phyloP scores from a whole-genome alignment of 768 basidiomycete genomes.

The Lactarius trivialis region DNA sequence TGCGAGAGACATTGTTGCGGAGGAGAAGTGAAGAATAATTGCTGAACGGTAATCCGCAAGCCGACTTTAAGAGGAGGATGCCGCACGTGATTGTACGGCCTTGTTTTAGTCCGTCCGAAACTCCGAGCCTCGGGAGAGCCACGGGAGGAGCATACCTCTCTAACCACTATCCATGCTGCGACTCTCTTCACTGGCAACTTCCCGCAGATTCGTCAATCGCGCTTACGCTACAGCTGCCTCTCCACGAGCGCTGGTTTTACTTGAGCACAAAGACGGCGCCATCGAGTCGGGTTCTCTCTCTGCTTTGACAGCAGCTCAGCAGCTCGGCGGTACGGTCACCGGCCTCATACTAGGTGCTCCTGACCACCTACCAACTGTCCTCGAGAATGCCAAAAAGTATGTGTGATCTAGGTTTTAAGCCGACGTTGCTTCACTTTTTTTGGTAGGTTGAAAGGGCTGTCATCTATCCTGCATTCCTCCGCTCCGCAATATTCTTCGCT shows the following conservation, averaged over 20 bases:
- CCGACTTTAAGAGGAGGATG: background rate
- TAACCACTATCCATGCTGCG: conserved; percentile 9
- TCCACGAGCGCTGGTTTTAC: conserved; percentile 77
- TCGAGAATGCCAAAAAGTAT: conserved; percentile 79
- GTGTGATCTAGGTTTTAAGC: conserved; percentile 13
- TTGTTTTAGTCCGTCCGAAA: background rate
- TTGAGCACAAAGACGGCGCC: conserved; percentile 79
- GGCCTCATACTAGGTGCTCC: conserved; percentile 66
- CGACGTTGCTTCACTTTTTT: background rate
- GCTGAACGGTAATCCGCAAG: background rate
- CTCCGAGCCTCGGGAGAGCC: background rate
- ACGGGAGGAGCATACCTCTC: background rate
- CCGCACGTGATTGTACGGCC: conserved; percentile 15
- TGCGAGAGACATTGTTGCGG: conserved; percentile 61
- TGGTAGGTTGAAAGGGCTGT: conserved; percentile 59
- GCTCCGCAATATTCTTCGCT: conserved; percentile 63
- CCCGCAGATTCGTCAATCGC: conserved; percentile 27
- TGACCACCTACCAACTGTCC: conserved; percentile 55
- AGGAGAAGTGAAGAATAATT: conserved; percentile 16
- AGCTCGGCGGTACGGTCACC: conserved; percentile 82
- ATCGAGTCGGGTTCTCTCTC: conserved; percentile 83
- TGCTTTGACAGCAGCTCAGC: conserved; percentile 83
- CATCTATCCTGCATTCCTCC: conserved; percentile 59
- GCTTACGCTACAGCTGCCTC: conserved; percentile 54
- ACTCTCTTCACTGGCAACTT: background rate